Base-by-base conservation (phyloP, 306 rosid genomes). In the Dalbergia cultrata region DNA sequence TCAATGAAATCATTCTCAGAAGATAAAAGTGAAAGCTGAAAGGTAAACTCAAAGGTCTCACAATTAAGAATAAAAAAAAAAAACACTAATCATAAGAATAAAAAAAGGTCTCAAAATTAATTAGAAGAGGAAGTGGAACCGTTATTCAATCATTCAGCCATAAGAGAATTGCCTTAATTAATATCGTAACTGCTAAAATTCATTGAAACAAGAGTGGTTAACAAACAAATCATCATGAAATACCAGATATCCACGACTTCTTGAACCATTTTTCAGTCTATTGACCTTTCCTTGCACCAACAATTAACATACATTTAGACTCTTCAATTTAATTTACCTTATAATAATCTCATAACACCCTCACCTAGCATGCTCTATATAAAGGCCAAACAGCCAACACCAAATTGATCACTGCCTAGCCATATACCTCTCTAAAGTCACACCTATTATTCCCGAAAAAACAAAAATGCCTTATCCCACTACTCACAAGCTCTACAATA, bases 401-500 rank as follows among this genome's bases (percentile, higher is more conserved):
- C 34, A 56, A 7, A 5, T 39, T 26, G 49, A 43, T 50, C 34
- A 53, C 34, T 49, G 6, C 11, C 4, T 6, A 9, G 8, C 2
- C n/a, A 5, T 21, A 13, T 22, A 5, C 16, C 12, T 18, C 13
- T n/a, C 22, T 45, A 13, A 68, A 50, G 1, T 5, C 13, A 50
- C n/a, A 49, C n/a, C 11, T 37, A 5, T 37, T 37, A 37, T 43
- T 7, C 47, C 11, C 9, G 8, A 0, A 26, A 26, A 26, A 26
- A n/a, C n/a, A n/a, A 43, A 47, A 53, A 74, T 43, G 84, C 54
- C 80, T 18, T 35, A 50, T 50, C 13, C 6, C 18, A 50, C 70
- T 39, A 41, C 12, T 53, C 13, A 41, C 67, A 80, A 61, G 16
- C 60, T 41, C 37, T 34, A 22, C 60, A 43, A 3, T 39, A 34